These are phyloP conservation scores for Clathrus columnatus DNA, from an alignment of 768 basidiomycete species.

Conservation along the genomic window DNA sequence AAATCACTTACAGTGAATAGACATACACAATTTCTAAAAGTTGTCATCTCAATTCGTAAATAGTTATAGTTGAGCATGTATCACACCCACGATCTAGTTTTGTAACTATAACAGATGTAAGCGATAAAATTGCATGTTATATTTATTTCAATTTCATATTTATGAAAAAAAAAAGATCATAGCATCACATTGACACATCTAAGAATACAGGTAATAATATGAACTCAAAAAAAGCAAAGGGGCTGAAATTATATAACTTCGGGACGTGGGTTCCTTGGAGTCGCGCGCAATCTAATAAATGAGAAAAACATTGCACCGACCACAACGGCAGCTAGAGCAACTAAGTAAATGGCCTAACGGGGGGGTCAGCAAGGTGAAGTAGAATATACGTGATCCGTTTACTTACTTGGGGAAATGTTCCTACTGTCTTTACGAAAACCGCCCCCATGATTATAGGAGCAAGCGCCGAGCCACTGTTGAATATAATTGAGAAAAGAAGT, in stretches of 20 bases:
- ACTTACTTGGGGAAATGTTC: slow-evolving; percentile 44
- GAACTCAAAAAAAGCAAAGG: background rate
- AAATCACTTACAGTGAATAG: too few species aligned
- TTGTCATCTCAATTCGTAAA: too few species aligned
- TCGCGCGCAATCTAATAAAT: background rate
- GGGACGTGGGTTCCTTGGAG: background rate
- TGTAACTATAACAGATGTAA: too few species aligned
- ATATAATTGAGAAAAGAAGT: slow-evolving; percentile 2
- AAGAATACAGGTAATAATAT: too few species aligned
- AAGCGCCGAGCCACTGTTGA: slow-evolving; percentile 51
- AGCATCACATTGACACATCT: too few species aligned
- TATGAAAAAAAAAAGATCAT: too few species aligned
- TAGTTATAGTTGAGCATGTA: too few species aligned
- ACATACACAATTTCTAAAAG: too few species aligned
- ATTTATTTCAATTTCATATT: too few species aligned
- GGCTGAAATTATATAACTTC: background rate
- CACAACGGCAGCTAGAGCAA: background rate
- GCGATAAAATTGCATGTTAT: too few species aligned
- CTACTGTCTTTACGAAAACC: slow-evolving; percentile 64
- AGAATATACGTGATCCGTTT: background rate
- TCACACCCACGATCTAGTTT: too few species aligned
- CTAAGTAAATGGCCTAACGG: background rate
- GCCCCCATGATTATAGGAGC: slow-evolving; percentile 68
- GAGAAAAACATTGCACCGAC: background rate
- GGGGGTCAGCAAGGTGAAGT: background rate